A percentile compares a stretch with the other conserved stretches of the same genome.
Conservation (phyloP, 108 stramenopile species). For the Aurantiochytrium sp. region DNA sequence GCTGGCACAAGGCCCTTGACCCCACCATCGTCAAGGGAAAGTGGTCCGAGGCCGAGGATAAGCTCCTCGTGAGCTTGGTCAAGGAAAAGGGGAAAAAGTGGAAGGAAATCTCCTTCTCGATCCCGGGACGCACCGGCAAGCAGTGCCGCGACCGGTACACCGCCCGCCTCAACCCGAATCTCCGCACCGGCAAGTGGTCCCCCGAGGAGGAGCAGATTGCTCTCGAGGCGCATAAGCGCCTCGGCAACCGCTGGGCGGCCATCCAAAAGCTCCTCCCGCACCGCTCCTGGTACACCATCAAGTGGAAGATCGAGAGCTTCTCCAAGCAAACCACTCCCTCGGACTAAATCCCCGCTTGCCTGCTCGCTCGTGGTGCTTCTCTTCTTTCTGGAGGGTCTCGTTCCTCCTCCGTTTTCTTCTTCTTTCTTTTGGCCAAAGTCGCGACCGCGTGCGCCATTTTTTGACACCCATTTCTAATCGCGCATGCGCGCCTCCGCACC, state of each 20-base stretch:
- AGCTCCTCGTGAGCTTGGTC: conserved; percentile 34
- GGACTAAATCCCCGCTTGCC: neutral
- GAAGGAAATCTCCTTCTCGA: neutral
- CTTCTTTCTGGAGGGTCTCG: too few species aligned
- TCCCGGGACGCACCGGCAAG: conserved; percentile 57
- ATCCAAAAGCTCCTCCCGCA: conserved; percentile 62
- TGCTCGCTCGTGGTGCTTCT: too few species aligned
- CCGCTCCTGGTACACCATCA: conserved; percentile 57
- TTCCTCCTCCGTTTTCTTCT: too few species aligned
- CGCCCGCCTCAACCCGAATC: conserved; percentile 77
- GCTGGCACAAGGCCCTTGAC: conserved; percentile 51
- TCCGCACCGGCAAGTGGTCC: conserved; percentile 58
- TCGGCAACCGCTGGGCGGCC: conserved; percentile 66
- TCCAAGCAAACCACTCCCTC: neutral
- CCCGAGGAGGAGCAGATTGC: conserved; percentile 46
- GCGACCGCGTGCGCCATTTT: too few species aligned
- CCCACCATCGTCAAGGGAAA: conserved; percentile 40
- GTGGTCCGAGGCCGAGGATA: conserved; percentile 52
- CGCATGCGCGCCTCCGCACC: too few species aligned
- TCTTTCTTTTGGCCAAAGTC: too few species aligned
- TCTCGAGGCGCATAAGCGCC: conserved; percentile 32
- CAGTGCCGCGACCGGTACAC: conserved; percentile 64
- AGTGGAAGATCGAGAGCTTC: conserved; percentile 34
- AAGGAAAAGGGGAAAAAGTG: neutral
- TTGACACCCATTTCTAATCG: too few species aligned